Base-by-base conservation (phyloP, 2,329 filamentous ascomycete genomes). In the Colletotrichum sp. region DNA sequence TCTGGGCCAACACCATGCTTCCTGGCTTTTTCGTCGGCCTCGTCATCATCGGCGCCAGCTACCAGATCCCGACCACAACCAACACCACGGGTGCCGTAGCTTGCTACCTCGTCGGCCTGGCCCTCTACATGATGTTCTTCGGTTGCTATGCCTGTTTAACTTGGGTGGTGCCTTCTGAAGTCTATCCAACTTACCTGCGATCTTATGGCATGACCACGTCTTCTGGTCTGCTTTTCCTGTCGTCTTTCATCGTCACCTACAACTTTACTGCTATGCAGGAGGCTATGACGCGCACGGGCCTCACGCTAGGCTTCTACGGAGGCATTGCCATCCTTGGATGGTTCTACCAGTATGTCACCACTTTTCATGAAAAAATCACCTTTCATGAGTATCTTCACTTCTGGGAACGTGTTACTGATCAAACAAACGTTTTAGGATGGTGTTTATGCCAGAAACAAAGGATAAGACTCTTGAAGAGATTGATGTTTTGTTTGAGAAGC, bases 361-460 rank as follows among this genome's bases (percentile, higher is more conserved):
- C 15, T 10, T 7, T 34, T 26, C 12, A n/a, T 7, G 2, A 12
- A 36, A 36, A 36, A 36, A 44, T 8, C 36, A 44, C 16, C 5
- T 44, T 44, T n/a, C 8, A 8, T 18, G 16, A 44, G 8, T 18
- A 49, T 0, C 13, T 1, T 6, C 34, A 18, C 18, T 36, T 62
- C 10, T 21, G 10, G 6, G 30, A 24, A 36, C 59, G 9, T 16
- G 0, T 28, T 1, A 36, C 34, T 36, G 3, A 36, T 8, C 6
- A 36, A 36, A 15, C 4, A 6, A 34, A 34, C 32, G 32, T 34
- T 34, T 15, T 15, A 15, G 52, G 4, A 87, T 95, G 63, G 82
- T 95, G 66, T 95, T 95, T 85, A 95, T 95, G 94, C 93, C 92
- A 0, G 93, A 95, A 86, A 95, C 93, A 4, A 94, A 94, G 87